A percentile compares a stretch with the other conserved stretches of the same genome.
phyloP scores from a whole-genome alignment of 176 grass and related monocot species.

The Zea luxurians region DNA sequence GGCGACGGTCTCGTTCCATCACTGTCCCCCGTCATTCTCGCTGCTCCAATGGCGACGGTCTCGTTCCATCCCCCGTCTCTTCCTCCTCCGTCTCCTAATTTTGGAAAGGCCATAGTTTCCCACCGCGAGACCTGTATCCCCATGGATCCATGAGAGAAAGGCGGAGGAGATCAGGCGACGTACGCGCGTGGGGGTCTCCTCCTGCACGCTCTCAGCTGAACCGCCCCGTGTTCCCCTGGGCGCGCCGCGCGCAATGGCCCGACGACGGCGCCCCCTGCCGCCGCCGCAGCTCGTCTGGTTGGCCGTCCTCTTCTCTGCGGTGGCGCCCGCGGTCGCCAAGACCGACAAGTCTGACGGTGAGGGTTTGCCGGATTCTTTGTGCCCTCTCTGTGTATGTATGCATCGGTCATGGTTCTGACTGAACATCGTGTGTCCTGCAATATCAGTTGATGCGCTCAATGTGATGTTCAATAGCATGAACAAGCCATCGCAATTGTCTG shows the following conservation, averaged over 20 bases:
- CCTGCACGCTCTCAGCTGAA: slow-evolving; percentile 24
- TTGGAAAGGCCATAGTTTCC: slow-evolving; percentile 26
- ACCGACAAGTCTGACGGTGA: slow-evolving; percentile 69
- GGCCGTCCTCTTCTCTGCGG: slow-evolving; percentile 18
- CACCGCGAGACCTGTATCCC: not conserved
- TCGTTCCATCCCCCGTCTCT: slow-evolving; percentile 16
- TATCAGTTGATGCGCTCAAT: slow-evolving; percentile 76
- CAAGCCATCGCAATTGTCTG: slow-evolving; percentile 60
- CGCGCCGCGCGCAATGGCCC: slow-evolving; percentile 42
- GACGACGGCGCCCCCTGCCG: slow-evolving; percentile 7
- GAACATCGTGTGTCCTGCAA: not conserved
- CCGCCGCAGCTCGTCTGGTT: slow-evolving; percentile 3
- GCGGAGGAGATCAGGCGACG: slow-evolving; percentile 28
- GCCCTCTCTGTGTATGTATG: not conserved
- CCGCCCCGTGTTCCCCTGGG: slow-evolving; percentile 35
- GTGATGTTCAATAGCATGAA: slow-evolving; percentile 80
- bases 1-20: not conserved
- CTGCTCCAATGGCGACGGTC: slow-evolving; percentile 7
- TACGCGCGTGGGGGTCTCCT: slow-evolving; percentile 2
- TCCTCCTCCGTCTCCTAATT: slow-evolving; percentile 38
- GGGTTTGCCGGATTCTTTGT: not conserved
- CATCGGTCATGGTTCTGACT: not conserved
- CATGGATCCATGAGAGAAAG: slow-evolving; percentile 32
- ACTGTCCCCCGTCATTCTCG: slow-evolving; percentile 33
- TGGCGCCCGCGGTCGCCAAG: slow-evolving; percentile 44